Conservation (phyloP, 495 filamentous ascomycete species). For the Xylaria longipes region DNA sequence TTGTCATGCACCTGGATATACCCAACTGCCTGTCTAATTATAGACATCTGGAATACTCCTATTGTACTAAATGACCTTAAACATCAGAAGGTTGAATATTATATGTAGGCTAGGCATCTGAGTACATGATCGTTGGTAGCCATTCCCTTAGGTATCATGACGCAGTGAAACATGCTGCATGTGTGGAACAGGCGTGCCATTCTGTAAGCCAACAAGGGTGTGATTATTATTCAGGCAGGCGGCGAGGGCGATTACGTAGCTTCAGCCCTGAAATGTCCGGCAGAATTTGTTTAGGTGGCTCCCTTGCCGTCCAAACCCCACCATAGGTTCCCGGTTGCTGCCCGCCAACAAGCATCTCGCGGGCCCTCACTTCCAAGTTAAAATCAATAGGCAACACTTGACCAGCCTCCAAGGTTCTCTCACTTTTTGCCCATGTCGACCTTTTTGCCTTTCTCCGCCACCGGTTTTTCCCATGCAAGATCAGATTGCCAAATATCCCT, state of each 20-base stretch:
- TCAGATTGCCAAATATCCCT: background rate
- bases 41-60: background rate
- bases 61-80: background rate
- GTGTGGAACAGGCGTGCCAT: too few relatives aligned
- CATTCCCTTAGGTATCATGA: too few relatives aligned
- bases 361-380: background rate
- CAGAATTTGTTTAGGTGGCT: background rate
- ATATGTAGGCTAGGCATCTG: too few relatives aligned
- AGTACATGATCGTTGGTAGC: too few relatives aligned
- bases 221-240: background rate
- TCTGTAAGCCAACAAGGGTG: too few relatives aligned
- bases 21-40: too few relatives aligned
- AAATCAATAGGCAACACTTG: background rate
- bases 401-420: background rate
- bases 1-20: background rate
- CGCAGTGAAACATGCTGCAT: too few relatives aligned
- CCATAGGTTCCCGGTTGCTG: background rate
- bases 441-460: background rate
- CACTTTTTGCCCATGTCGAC: background rate
- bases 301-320: background rate
- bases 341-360: slow-evolving; percentile 1
- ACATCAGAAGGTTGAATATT: background rate
- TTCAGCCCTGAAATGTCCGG: background rate
- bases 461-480: background rate
- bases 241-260: slow-evolving; percentile 1